Percentiles rank a stretch among this genome's conserved stretches.
Conservation (phyloP, 371 early-diverging fungal species). For the Massospora cicadina region DNA sequence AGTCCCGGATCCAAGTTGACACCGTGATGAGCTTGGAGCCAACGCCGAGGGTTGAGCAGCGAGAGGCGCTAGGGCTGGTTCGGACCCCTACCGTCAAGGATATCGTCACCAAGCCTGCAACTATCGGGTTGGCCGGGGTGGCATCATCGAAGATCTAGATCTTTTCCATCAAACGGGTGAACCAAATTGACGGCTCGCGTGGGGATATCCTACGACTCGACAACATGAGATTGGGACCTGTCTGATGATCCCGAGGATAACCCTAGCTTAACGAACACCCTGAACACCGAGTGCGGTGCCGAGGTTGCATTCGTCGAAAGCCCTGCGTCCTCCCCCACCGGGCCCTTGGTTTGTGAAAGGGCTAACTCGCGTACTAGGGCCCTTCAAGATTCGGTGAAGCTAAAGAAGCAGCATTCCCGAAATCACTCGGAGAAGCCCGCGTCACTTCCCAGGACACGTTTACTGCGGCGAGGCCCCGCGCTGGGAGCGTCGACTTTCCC, state of each 20-base stretch:
- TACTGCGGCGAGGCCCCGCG: background rate
- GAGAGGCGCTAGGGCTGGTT: background rate
- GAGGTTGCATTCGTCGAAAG: background rate
- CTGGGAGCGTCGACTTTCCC: background rate
- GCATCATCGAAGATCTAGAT: slow-evolving; percentile 9
- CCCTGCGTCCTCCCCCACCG: too few relatives aligned
- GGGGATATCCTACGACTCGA: slow-evolving; percentile 6
- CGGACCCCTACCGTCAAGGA: slow-evolving; percentile 4
- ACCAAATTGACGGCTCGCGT: background rate
- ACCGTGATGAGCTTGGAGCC: background rate
- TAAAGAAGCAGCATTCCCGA: slow-evolving; percentile 6
- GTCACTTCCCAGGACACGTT: background rate
- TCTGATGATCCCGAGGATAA: slow-evolving; percentile 4
- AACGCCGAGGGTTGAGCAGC: background rate
- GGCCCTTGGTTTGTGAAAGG: background rate
- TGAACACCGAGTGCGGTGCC: background rate
- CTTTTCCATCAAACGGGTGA: slow-evolving; percentile 1
- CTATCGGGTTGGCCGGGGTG: slow-evolving; percentile 7
- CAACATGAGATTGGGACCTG: slow-evolving; percentile 9
- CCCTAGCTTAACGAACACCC: background rate
- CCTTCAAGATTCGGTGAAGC: background rate
- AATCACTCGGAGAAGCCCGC: slow-evolving; percentile 5
- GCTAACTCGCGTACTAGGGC: background rate
- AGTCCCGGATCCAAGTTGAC: background rate
- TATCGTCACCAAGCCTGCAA: background rate